Evolutionary conservation across 805 yeast genomes (phyloP).

Genomic region (Saturnispora dispora): DNA sequence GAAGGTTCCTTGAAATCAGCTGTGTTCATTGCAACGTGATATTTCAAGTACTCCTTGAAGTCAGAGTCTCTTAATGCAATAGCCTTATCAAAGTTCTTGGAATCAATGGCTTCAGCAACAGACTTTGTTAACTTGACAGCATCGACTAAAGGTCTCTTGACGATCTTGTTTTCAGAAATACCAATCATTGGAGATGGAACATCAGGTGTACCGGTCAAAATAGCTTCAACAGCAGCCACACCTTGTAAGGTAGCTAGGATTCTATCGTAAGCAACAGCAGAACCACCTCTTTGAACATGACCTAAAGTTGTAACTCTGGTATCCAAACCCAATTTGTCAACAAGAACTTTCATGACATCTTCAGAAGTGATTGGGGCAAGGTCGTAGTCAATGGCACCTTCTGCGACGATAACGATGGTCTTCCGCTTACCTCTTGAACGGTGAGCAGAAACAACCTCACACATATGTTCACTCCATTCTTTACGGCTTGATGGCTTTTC

Average conservation of each 20-base stretch:
- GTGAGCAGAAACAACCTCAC: constrained; percentile 53
- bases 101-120: constrained; percentile 61
- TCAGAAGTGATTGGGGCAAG: constrained; percentile 57
- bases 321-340: constrained; percentile 54
- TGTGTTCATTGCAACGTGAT: constrained; percentile 56
- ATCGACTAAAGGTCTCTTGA: constrained; percentile 58
- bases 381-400: constrained; percentile 70
- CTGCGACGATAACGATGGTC: constrained; percentile 74
- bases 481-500: constrained; percentile 60
- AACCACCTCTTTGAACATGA: constrained; percentile 79
- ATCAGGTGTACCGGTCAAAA: constrained; percentile 55
- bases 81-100: constrained; percentile 59
- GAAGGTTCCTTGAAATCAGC: constrained; percentile 59
- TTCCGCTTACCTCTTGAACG: constrained; percentile 66
- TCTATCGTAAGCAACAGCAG: constrained; percentile 69
- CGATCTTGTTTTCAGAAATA: constrained; percentile 60
- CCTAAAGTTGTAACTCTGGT: constrained; percentile 73
- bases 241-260: constrained; percentile 70
- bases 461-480: constrained; percentile 62
- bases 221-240: constrained; percentile 73
- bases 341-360: constrained; percentile 58
- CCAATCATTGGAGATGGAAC: constrained; percentile 79
- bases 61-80: constrained; percentile 63
- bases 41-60: constrained; percentile 54
- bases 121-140: constrained; percentile 64